Evolutionary conservation across 2,329 filamentous ascomycete genomes (phyloP), one percentile per base, ranked within the genome.

Genomic region (Mycosphaerelloides madeirae): DNA sequence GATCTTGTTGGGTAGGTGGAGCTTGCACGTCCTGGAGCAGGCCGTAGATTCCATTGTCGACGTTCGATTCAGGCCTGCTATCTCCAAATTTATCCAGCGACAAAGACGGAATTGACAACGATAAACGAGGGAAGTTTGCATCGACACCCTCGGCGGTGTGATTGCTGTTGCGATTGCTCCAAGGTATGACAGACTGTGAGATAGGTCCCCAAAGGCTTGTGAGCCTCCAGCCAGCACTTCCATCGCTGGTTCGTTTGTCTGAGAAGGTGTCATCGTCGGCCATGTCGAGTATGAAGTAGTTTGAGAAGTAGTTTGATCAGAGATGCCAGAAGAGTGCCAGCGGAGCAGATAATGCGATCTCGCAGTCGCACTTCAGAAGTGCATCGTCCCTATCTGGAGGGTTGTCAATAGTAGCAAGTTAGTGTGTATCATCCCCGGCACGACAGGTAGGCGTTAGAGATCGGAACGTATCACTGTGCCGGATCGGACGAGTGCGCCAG

Each of bases 161-260:
- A 18, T 29, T 25, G 33, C 32, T 42, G 11, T 20, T 35, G 19
- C 33, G 41, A 15, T 37, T 31, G 33, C 33, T 43, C 15, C n/a
- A 19, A n/a, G 33, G 41, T 15, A 43, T 14, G 11, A 36, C 15
- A 14, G 33, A 32, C 25, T 20, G 8, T 15, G 41, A 38, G 12
- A 31, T 31, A 5, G 41, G 25, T 15, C 41, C 13, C 18, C 20
- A 43, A 2, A 43, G 33, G 15, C 12, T 31, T 9, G 41, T 37
- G 19, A 43, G 41, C 32, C 20, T 8, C 41, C 33, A 43, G 14
- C 22, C n/a, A 6, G 31, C 41, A 18, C 41, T 43, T 2, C 33
- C 41, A 18, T 32, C 20, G 33, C 41, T 38, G 16, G 16, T 18
- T 18, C 33, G 34, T 11, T 38, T 25, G 22, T 25, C 22, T 25